A percentile compares a stretch with the other conserved stretches of the same genome.
These are phyloP conservation scores for Passalora sequoiae DNA, from an alignment of 2,329 filamentous ascomycete species.

Conservation along the genomic window DNA sequence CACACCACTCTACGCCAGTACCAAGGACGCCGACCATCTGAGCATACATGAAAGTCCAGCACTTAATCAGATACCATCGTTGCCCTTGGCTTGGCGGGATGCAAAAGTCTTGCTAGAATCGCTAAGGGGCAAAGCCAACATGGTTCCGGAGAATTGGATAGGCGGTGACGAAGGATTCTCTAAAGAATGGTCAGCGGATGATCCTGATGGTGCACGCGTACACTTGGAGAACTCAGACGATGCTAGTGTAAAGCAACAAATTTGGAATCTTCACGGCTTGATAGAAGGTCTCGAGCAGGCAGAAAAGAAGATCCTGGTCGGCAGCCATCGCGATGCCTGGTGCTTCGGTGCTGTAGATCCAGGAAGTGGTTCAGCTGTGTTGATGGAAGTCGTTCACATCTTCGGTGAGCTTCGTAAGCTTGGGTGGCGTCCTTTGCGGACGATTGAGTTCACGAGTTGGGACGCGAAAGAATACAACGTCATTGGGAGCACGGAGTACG, in stretches of 20 bases:
- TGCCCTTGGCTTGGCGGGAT: constrained; percentile 86
- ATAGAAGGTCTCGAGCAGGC: constrained; percentile 79
- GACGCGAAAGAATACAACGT: constrained; percentile 90
- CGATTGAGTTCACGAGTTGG: constrained; percentile 96
- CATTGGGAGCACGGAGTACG: constrained; percentile 89
- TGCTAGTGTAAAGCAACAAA: constrained; percentile 72
- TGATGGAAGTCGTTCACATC: constrained; percentile 81
- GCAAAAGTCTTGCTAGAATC: constrained; percentile 72
- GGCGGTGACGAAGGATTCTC: constrained; percentile 62
- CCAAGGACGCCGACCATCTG: constrained; percentile 59
- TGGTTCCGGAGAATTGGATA: constrained; percentile 64
- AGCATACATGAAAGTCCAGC: constrained; percentile 65
- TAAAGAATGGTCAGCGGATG: constrained; percentile 61
- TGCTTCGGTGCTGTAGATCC: constrained; percentile 82
- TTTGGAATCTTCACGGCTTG: constrained; percentile 86
- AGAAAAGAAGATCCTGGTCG: constrained; percentile 79
- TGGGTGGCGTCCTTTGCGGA: constrained; percentile 88
- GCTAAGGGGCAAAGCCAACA: constrained; percentile 68
- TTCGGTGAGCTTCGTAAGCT: constrained; percentile 70
- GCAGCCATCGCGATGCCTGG: constrained; percentile 91
- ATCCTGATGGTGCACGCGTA: constrained; percentile 55
- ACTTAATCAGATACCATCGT: constrained; percentile 76
- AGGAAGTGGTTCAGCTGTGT: constrained; percentile 80
- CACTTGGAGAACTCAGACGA: constrained; percentile 83
- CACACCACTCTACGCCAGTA: constrained; percentile 79